These are phyloP conservation scores for Carex myosuroides DNA, from an alignment of 176 grass and related monocot genomes.

Conservation along the genomic window DNA sequence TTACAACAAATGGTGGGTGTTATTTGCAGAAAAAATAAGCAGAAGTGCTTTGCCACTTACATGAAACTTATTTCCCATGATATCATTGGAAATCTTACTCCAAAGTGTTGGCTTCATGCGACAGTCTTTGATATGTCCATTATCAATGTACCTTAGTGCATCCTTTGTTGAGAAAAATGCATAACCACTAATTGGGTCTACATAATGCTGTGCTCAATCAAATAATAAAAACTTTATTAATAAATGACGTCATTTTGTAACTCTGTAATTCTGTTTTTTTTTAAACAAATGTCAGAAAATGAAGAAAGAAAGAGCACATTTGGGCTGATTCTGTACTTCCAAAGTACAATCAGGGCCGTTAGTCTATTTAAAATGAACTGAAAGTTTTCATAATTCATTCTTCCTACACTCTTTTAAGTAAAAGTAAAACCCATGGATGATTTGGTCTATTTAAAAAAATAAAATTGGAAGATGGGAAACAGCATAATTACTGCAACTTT, in stretches of 20 bases:
- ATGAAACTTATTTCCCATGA: slow-evolving; percentile 15
- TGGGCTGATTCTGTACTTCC: not conserved
- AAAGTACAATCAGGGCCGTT: not conserved
- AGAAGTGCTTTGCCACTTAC: slow-evolving; percentile 18
- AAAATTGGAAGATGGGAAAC: not conserved
- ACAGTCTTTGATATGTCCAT: slow-evolving; percentile 28
- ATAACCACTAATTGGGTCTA: slow-evolving; percentile 35
- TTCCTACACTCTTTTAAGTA: not conserved
- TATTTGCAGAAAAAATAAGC: not conserved
- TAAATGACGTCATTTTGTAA: not conserved
- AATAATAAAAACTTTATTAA: not conserved
- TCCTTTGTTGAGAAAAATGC: slow-evolving; percentile 37
- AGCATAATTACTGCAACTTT: slow-evolving; percentile 12
- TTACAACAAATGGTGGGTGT: not conserved
- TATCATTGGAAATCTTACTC: not conserved
- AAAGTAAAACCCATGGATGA: not conserved
- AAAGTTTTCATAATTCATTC: not conserved
- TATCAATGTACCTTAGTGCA: slow-evolving; percentile 34
- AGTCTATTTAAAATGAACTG: not conserved
- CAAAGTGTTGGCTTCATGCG: slow-evolving; percentile 8
- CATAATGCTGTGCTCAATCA: slow-evolving; percentile 23
- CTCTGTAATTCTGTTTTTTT: not conserved
- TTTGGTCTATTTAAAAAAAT: not conserved
- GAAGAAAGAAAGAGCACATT: not conserved
- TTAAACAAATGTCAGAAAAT: not conserved